Evolutionary conservation across 257 asterid genomes (phyloP).

Genomic region (Rhazya stricta): DNA sequence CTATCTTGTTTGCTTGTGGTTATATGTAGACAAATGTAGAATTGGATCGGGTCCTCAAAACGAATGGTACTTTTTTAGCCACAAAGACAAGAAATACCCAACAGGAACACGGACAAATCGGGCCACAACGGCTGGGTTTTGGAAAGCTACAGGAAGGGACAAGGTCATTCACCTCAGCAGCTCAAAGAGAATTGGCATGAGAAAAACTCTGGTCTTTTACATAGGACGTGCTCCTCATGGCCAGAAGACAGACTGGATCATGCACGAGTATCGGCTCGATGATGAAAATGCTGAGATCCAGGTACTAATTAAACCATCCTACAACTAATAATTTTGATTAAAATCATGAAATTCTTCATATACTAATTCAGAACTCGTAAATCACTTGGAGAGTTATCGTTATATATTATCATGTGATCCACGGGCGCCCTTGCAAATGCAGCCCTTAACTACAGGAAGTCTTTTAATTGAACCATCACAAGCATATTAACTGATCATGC

Average conservation of each 20-base stretch:
- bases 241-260: slow-evolving; percentile 84
- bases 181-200: slow-evolving; percentile 64
- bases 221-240: slow-evolving; percentile 88
- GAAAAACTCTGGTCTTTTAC: slow-evolving; percentile 84
- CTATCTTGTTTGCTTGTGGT: background rate
- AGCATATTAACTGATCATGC: no score
- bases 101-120: slow-evolving; percentile 81
- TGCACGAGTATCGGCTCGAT: slow-evolving; percentile 82
- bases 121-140: slow-evolving; percentile 71
- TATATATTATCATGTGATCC: no score
- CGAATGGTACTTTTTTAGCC: slow-evolving; percentile 87
- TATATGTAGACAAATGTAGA: slow-evolving; percentile 62
- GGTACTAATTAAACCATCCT: no score
- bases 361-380: background rate
- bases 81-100: slow-evolving; percentile 80
- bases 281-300: slow-evolving; percentile 43
- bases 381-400: no score
- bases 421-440: no score
- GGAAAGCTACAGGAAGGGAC: slow-evolving; percentile 87
- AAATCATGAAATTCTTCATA: no score
- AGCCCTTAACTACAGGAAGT: no score
- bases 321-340: no score
- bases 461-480: no score
- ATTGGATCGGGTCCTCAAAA: slow-evolving; percentile 77
- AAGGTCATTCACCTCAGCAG: slow-evolving; percentile 52